Evolutionary conservation across 2,329 filamentous ascomycete genomes (phyloP), one percentile per base, ranked within the genome.

Genomic region (Fulvia fulva): DNA sequence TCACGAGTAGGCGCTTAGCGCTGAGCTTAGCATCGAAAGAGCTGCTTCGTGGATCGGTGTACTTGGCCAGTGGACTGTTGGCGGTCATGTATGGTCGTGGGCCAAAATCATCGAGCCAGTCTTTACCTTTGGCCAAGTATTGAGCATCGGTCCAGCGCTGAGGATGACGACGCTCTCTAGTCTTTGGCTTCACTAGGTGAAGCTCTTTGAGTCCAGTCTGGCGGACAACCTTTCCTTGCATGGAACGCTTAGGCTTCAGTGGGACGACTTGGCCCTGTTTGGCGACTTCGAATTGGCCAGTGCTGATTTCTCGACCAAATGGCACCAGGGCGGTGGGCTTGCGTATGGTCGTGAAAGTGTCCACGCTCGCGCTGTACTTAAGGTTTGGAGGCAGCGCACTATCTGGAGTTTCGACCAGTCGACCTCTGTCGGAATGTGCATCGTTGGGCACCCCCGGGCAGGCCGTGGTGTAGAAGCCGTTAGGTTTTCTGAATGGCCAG

Each of bases 261-360:
- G 16, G n/a, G 37, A 32, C 25, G 7, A 28, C 26, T 32, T 50
- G 11, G 8, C 23, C 23, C n/a, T 50, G 47, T 12, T 28, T 58
- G 37, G 52, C 56, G 23, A 28, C 46, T 28, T 47, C 44, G 47
- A 47, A 19, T 56, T 28, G 54, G 26, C 57, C 41, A 14, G 54
- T 49, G 11, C 53, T 57, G 28, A 41, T 37, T 43, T 57, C 51
- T 37, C 41, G 32, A 45, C 45, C 57, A 41, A 53, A 57, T 22
- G 56, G 56, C 50, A 54, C 52, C 62, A 59, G 60, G 8, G 44
- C 50, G 44, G n/a, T 51, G 57, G 12, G 57, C 53, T 46, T 32
- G 5, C 57, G 56, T 46, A 65, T 45, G 11, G 63, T 65, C 30
- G 53, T 59, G 59, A 65, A 63, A 2, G 61, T 65, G 23, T 55